phyloP scores from a whole-genome alignment of 1,284 basidiomycete species.

The Meripilus lineatus region DNA sequence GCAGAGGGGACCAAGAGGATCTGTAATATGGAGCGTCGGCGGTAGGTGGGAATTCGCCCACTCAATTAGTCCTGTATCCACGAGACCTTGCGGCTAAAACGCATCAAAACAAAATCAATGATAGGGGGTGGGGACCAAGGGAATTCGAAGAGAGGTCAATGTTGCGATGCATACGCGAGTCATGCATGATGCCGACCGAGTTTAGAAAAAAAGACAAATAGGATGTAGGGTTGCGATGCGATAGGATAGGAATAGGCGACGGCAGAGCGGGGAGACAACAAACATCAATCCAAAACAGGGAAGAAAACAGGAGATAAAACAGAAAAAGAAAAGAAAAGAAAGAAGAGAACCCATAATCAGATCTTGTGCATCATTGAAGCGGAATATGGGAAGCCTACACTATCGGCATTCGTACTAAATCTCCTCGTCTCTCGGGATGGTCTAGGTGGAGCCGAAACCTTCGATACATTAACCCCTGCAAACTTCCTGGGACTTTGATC shows the following conservation, averaged over 20 bases:
- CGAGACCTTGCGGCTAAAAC: slow-evolving; percentile 23
- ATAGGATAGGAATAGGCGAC: slow-evolving; percentile 2
- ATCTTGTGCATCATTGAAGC: slow-evolving; percentile 8
- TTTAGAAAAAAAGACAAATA: not conserved
- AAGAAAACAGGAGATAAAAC: slow-evolving; percentile 6
- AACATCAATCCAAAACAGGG: not conserved
- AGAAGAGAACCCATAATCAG: slow-evolving; percentile 15
- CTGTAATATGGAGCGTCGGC: slow-evolving; percentile 55
- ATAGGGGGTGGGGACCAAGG: slow-evolving; percentile 12
- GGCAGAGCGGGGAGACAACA: not conserved
- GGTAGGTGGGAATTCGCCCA: slow-evolving; percentile 88
- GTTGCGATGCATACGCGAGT: slow-evolving; percentile 9
- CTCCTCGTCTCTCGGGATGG: slow-evolving; percentile 59
- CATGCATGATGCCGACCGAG: not conserved
- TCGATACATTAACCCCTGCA: slow-evolving; percentile 12
- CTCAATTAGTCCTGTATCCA: slow-evolving; percentile 58
- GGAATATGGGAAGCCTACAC: slow-evolving; percentile 28
- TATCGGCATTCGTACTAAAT: slow-evolving; percentile 29
- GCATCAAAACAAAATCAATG: slow-evolving; percentile 10
- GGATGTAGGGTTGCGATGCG: not conserved
- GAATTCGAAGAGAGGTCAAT: no score
- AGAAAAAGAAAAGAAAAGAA: slow-evolving; percentile 11
- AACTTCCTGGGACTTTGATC: slow-evolving; percentile 18
- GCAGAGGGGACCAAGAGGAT: slow-evolving; percentile 45
- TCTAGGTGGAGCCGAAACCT: slow-evolving; percentile 43